Evolutionary conservation across 805 yeast genomes (phyloP), one percentile per base, ranked within the genome.

Genomic region (Yamadazyma akitaensis): DNA sequence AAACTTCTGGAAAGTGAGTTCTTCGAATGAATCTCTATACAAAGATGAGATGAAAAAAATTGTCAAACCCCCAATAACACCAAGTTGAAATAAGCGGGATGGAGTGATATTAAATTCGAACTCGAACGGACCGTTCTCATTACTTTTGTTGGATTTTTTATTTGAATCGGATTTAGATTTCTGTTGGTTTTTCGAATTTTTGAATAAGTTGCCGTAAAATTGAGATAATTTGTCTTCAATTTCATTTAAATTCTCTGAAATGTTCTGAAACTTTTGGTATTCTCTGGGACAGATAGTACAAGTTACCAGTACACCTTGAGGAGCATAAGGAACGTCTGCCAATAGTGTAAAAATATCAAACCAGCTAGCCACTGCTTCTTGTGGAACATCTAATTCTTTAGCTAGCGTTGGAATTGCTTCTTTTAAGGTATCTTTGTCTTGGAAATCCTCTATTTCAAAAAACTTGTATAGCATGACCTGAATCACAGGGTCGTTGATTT

Each of bases 1-100:
- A 70, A 94, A 92, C 60, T 92, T 96, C 69, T 94, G 98, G 85
- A 90, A 94, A 2, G 97, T 82, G 49, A 92, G 73, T 59, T 88
- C 90, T 42, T 62, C 59, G 36, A 56, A 51, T 32, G 51, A 28
- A 8, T 61, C 65, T 21, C 46, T 53, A 7, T 51, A 48, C 38
- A 58, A 40, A 37, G 49, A 49, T 50, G 51, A 58, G 11, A 66
- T 25, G 21, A 62, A 46, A 43, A 62, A 60, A 32, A 58, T 33
- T 18, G 59, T 46, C 37, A 70, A 53, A 14, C 70, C 68, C 31
- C 60, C 58, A 1, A 63, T 46, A n/a, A 65, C 40, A 19, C 69
- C 71, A 26, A 67, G 31, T 50, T 65, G 70, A 47, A 68, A 64
- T 12, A 41, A 31, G 7, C 35, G 19, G 3, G 37, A 32, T 34